Evolutionary conservation across 2,329 filamentous ascomycete species (phyloP).

Genomic region (Sporothrix luriei): DNA sequence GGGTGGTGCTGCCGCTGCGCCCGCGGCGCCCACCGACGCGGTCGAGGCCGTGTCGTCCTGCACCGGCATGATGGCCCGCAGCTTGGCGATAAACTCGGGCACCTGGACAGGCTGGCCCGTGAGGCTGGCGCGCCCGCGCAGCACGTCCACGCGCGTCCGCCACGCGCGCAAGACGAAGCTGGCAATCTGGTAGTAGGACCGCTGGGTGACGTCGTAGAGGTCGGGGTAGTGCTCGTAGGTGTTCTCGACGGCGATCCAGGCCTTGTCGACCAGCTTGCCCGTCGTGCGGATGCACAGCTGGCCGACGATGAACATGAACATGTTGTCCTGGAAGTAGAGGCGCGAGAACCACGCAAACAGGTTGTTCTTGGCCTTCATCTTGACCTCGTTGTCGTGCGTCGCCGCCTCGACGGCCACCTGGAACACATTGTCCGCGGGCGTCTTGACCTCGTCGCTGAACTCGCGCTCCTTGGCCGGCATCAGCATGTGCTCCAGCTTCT

Average conservation of each 20-base stretch:
- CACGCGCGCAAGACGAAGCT: conserved; percentile 56
- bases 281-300: conserved; percentile 55
- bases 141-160: conserved; percentile 52
- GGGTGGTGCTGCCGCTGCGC: too few relatives aligned
- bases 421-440: conserved; percentile 58
- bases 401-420: conserved; percentile 54
- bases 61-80: conserved; percentile 49
- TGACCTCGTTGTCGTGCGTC: conserved; percentile 52
- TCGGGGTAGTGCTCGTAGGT: conserved; percentile 56
- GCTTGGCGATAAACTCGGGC: conserved; percentile 51
- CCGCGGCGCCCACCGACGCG: neutral
- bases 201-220: conserved; percentile 53
- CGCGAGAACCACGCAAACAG: conserved; percentile 61
- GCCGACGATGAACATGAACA: conserved; percentile 58
- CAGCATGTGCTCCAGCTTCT: conserved; percentile 55
- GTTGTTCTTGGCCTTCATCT: conserved; percentile 47
- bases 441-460: conserved; percentile 54
- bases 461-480: conserved; percentile 52
- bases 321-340: conserved; percentile 58
- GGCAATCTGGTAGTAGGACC: conserved; percentile 50
- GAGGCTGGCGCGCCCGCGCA: conserved; percentile 40
- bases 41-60: conserved; percentile 40
- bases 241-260: conserved; percentile 53
- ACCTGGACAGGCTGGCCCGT: conserved; percentile 46
- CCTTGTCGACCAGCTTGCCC: conserved; percentile 56